Evolutionary conservation across 768 basidiomycete genomes (phyloP), one percentile per base, ranked within the genome.

Genomic region (Tylopilus balloui): DNA sequence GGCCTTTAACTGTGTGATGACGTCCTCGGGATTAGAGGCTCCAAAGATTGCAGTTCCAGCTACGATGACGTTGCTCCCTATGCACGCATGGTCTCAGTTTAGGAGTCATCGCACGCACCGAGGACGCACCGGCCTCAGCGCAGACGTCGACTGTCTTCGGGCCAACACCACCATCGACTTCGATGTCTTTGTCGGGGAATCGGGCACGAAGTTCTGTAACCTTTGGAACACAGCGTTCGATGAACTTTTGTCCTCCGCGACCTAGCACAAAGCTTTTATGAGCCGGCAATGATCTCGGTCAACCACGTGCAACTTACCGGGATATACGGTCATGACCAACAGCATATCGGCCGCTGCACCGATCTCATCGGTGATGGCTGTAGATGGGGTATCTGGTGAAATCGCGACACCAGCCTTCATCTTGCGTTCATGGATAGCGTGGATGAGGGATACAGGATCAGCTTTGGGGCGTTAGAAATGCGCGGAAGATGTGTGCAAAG

Each of bases 381-480:
- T 76, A 20, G 92, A 86, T 11, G 90, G 89, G 0, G 96, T 98
- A 60, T 92, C 88, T 1, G 96, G 96, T 6, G 94, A 97, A 59
- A 99, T 95, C 29, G 96, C 96, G 25, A 98, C 86, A 19, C 94
- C 96, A 3, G 90, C 94, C 64, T 82, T 86, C 94, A 99, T 97
- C 37, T 80, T 78, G 50, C 85, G 79, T n/a, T 64, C 74, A 54
- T 88, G 88, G 61, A 99, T 96, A 25, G 81, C 68, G 42, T 81
- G 65, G 64, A 98, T 92, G 52, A 99, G 78, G 8, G 84, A 72
- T 24, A 87, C 34, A 1, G 92, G 83, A 55, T 90, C 77, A 44
- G 80, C 92, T 84, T 62, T 12, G 34, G 40, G 5, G 20, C 20
- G 32, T 62, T 12, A 57, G 48, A 43, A 13, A 37, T 28, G 76